phyloP scores from a whole-genome alignment of 768 basidiomycete species.

The Psilocybe sp. region DNA sequence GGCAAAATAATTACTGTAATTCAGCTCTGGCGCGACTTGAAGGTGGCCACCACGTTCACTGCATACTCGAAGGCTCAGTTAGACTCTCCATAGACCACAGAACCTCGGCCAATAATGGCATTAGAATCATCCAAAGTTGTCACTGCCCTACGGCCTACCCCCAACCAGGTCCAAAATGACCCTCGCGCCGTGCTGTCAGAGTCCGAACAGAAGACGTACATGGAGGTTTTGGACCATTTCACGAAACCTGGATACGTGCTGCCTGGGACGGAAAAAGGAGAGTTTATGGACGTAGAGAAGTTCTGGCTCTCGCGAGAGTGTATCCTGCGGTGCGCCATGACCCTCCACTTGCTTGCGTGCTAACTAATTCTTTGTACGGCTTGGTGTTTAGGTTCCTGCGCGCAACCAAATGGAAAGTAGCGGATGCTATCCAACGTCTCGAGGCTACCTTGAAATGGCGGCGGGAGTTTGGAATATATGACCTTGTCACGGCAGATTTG shows the following conservation, averaged over 20 bases:
- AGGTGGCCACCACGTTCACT: too few species aligned
- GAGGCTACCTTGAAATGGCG: slow-evolving; percentile 79
- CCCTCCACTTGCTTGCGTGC: not conserved
- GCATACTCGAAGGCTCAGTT: too few species aligned
- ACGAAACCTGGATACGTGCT: slow-evolving; percentile 42
- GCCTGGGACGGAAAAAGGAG: slow-evolving; percentile 42
- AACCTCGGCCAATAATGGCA: slow-evolving; percentile 12
- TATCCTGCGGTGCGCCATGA: slow-evolving; percentile 50
- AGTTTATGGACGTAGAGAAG: slow-evolving; percentile 62
- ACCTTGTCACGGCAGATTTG: slow-evolving; percentile 51
- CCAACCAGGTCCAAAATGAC: slow-evolving; percentile 22
- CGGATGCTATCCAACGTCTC: slow-evolving; percentile 58
- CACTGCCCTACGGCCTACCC: slow-evolving; percentile 29
- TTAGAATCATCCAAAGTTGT: slow-evolving; percentile 27
- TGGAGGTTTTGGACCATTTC: slow-evolving; percentile 61
- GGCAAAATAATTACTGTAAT: too few species aligned
- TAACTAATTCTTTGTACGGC: not conserved
- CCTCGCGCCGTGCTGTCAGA: slow-evolving; percentile 37
- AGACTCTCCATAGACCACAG: not conserved
- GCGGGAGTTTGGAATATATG: slow-evolving; percentile 73
- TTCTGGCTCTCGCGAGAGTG: slow-evolving; percentile 84
- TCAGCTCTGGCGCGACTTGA: too few species aligned
- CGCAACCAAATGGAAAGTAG: slow-evolving; percentile 70
- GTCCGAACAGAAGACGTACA: slow-evolving; percentile 46
- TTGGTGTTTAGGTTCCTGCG: slow-evolving; percentile 60